A percentile compares a stretch with the other conserved stretches of the same genome.
These are phyloP conservation scores for Clarkia xantiana DNA, from an alignment of 345 rosid genomes.

Conservation along the genomic window DNA sequence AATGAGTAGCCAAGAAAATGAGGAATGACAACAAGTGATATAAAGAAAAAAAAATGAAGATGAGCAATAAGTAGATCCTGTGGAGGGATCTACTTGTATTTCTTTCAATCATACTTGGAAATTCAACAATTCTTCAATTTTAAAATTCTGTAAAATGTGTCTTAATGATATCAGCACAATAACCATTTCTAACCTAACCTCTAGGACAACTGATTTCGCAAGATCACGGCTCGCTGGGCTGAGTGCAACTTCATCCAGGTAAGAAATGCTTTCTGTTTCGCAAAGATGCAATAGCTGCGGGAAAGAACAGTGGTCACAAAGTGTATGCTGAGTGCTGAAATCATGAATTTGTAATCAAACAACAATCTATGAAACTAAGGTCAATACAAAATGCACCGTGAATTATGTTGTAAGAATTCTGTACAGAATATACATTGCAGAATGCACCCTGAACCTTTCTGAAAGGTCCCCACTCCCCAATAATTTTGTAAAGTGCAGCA, in stretches of 20 bases:
- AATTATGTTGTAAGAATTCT: no score
- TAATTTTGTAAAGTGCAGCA: no score
- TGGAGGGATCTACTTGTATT: not conserved
- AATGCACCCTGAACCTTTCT: not conserved
- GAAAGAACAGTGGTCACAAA: no score
- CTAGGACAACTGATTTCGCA: constrained; percentile 60
- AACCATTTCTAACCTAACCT: constrained; percentile 45
- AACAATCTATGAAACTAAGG: no score
- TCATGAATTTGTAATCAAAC: no score
- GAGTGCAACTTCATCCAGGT: constrained; percentile 83
- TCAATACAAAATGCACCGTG: no score
- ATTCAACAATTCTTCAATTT: no score
- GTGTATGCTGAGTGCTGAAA: no score
- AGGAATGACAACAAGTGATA: constrained; percentile 8
- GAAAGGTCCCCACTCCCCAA: no score
- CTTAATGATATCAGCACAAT: no score
- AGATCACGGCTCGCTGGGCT: constrained; percentile 61
- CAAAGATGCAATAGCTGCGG: constrained; percentile 76
- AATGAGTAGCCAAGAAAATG: constrained; percentile 3
- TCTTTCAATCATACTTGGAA: not conserved
- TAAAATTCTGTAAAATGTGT: no score
- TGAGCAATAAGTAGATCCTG: not conserved
- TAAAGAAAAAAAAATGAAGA: constrained; percentile 5
- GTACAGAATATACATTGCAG: not conserved
- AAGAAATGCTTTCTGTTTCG: constrained; percentile 86